phyloP scores from a whole-genome alignment of 768 basidiomycete genomes.

The Jaapia argillacea region DNA sequence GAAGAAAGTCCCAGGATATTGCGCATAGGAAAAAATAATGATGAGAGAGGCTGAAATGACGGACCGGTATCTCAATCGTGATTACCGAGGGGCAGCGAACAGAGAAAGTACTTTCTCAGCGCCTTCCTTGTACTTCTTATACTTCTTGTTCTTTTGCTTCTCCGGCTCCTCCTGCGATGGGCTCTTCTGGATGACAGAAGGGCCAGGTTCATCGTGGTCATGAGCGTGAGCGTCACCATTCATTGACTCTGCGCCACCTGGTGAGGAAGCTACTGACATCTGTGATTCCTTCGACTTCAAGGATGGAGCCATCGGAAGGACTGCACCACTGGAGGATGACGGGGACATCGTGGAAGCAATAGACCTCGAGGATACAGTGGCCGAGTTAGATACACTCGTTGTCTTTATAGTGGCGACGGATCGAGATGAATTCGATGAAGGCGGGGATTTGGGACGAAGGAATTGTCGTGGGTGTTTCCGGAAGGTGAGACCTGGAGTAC shows the following conservation, averaged over 20 bases:
- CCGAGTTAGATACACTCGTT: constrained; percentile 33
- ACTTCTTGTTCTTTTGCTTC: constrained; percentile 60
- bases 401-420: constrained; percentile 23
- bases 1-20: no score
- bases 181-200: not conserved
- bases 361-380: constrained; percentile 35
- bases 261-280: constrained; percentile 51
- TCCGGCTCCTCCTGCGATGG: constrained; percentile 32
- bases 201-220: constrained; percentile 6
- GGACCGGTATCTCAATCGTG: no score
- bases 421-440: constrained; percentile 27
- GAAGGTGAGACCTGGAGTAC: constrained; percentile 60
- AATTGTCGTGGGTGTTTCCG: constrained; percentile 66
- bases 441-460: constrained; percentile 62
- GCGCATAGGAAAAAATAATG: no score
- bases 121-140: constrained; percentile 82
- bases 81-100: constrained; percentile 60
- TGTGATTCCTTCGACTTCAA: constrained; percentile 77
- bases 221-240: constrained; percentile 35
- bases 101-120: constrained; percentile 80
- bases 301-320: constrained; percentile 45
- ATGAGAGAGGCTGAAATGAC: no score
- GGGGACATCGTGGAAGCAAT: constrained; percentile 49
- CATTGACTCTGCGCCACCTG: constrained; percentile 41
- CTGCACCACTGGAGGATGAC: constrained; percentile 42